Base-by-base conservation (phyloP, 805 yeast genomes). In the Starmerella apis region DNA sequence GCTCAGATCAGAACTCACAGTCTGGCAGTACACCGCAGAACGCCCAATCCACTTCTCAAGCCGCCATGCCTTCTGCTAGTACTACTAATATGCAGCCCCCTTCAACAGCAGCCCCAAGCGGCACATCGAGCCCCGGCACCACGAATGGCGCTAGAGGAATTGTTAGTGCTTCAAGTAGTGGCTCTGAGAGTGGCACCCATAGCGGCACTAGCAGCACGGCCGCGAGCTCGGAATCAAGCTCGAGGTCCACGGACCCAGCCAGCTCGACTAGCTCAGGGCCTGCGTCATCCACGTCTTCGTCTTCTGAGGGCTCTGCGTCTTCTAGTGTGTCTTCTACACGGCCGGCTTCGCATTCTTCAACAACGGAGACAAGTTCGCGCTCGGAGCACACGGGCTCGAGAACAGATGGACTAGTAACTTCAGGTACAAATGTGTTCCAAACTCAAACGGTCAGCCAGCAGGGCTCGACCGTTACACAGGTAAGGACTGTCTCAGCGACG, bases 361-460 rank as follows among this genome's bases (percentile, higher is more conserved):
- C 33, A 10, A 16, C 49, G 24, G 3, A 10, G 20, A 9, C 48
- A 33, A n/a, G 27, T 16, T 44, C 49, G 22, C n/a, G n/a, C n/a
- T 23, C 49, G 28, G 22, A 35, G 22, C 20, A 5, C 23, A 18
- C 38, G 38, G 18, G 24, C 18, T 13, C 8, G n/a, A 18, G 19
- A 20, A 33, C 37, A 13, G 20, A 16, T 14, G 37, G 37, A 5
- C 37, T 33, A 6, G 31, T 37, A 27, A 10, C 20, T 27, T 31
- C 38, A 11, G 20, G 33, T 22, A 9, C 41, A 22, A 19, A 46
- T 19, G 22, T 23, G 18, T 16, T 23, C 25, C 22, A 35, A 24
- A 24, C 48, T 43, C 22, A 43, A 31, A 39, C 43, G 22, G 43
- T 39, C 22, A 39, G 43, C 43, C 14, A 25, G 43, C 25, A 13